Evolutionary conservation across 257 asterid genomes (phyloP).

Genomic region (Jaltomata sinuosa): DNA sequence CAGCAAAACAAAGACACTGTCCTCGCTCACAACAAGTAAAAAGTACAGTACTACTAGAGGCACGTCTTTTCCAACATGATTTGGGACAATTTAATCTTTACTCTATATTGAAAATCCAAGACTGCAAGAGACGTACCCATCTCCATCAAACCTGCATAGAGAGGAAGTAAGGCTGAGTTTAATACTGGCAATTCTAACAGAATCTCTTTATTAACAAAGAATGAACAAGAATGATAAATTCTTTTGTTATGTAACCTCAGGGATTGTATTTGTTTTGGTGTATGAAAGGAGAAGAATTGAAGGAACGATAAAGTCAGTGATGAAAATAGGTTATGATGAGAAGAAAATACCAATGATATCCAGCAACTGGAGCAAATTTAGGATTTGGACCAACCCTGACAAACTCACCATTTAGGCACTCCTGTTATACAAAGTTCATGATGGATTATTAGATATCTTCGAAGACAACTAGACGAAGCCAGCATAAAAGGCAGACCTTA

Average conservation of each 20-base stretch:
- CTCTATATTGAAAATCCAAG: neutral
- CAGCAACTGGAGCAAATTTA: slow-evolving; percentile 91
- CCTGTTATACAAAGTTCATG: slow-evolving; percentile 33
- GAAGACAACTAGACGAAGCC: neutral
- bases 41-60: neutral
- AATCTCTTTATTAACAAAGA: neutral
- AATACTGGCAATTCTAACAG: neutral
- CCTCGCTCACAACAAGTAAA: neutral
- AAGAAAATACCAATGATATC: slow-evolving; percentile 73
- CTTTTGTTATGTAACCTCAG: neutral
- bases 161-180: slow-evolving; percentile 9
- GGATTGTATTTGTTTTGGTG: neutral
- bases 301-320: neutral
- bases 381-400: slow-evolving; percentile 95
- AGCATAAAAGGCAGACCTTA: neutral
- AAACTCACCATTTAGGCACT: slow-evolving; percentile 92
- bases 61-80: neutral
- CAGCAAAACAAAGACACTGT: neutral
- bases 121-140: slow-evolving; percentile 60
- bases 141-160: slow-evolving; percentile 95
- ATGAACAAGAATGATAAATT: neutral
- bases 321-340: neutral
- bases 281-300: neutral
- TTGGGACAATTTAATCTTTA: neutral
- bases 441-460: neutral